Evolutionary conservation across 2,329 filamentous ascomycete species (phyloP).

Genomic region (Sarocladium kiliense): DNA sequence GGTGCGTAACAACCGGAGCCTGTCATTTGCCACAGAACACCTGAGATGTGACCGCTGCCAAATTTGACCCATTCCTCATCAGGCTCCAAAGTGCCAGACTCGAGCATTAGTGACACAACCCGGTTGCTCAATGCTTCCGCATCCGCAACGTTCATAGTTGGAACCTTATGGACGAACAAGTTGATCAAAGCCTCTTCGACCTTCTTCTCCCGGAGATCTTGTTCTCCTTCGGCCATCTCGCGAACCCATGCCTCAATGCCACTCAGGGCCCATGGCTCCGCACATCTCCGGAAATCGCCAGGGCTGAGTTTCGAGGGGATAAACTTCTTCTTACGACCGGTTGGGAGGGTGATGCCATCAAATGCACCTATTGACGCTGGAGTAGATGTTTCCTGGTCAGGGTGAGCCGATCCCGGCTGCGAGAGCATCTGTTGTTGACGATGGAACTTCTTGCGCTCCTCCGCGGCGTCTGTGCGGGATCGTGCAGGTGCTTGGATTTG

Average conservation of each 20-base stretch:
- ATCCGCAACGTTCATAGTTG: constrained; percentile 97
- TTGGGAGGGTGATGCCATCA: constrained; percentile 79
- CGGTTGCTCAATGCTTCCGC: constrained; percentile 78
- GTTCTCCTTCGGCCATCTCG: constrained; percentile 84
- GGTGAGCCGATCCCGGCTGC: constrained; percentile 37
- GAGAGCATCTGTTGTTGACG: constrained; percentile 45
- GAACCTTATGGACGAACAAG: constrained; percentile 89
- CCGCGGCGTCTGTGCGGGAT: constrained; percentile 90
- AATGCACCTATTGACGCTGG: constrained; percentile 49
- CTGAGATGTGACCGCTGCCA: constrained; percentile 71
- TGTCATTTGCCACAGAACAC: constrained; percentile 89
- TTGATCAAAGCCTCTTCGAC: constrained; percentile 84
- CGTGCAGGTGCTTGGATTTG: constrained; percentile 76
- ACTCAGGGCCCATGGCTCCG: constrained; percentile 89
- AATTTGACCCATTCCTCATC: constrained; percentile 99
- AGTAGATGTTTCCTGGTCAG: not conserved
- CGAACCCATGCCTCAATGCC: constrained; percentile 83
- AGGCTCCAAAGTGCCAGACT: constrained; percentile 68
- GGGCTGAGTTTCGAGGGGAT: constrained; percentile 76
- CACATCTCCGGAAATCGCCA: constrained; percentile 77
- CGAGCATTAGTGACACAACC: constrained; percentile 76
- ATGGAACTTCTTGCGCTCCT: constrained; percentile 53
- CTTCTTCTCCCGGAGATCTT: constrained; percentile 77
- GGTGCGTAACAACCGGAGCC: constrained; percentile 87
- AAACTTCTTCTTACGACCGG: constrained; percentile 75